Evolutionary conservation across 75 land plant species (phyloP).

Genomic region (Pinus albicaulis): DNA sequence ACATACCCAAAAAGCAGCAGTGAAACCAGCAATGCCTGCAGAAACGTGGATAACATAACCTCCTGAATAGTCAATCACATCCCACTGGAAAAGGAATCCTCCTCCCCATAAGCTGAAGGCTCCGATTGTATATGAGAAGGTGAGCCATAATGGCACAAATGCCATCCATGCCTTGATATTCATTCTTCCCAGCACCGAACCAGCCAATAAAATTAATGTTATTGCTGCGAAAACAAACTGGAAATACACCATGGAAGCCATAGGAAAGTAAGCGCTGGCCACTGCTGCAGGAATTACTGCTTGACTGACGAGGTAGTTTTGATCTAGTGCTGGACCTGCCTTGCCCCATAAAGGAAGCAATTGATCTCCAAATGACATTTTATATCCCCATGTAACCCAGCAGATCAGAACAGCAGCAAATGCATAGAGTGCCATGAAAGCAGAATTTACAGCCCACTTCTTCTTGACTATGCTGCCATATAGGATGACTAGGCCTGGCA

Average conservation of each 20-base stretch:
- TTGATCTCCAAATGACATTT: constrained; percentile 57
- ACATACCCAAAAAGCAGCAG: constrained; percentile 17
- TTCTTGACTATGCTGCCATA: constrained; percentile 62
- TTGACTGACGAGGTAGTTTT: constrained; percentile 18
- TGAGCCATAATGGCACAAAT: constrained; percentile 66
- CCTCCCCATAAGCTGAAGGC: constrained; percentile 44
- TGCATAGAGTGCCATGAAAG: constrained; percentile 67
- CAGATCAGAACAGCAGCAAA: constrained; percentile 56
- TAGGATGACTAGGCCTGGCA: constrained; percentile 61
- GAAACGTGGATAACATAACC: constrained; percentile 38
- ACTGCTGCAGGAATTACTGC: constrained; percentile 17
- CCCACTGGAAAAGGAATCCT: constrained; percentile 34
- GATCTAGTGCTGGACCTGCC: constrained; percentile 39
- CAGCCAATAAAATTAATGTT: constrained; percentile 53
- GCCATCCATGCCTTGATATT: constrained; percentile 67
- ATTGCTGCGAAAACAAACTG: constrained; percentile 66
- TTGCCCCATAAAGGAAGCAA: constrained; percentile 62
- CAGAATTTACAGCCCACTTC: constrained; percentile 64
- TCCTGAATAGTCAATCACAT: constrained; percentile 37
- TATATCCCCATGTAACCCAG: constrained; percentile 60
- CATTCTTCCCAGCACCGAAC: constrained; percentile 63
- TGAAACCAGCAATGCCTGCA: constrained; percentile 13
- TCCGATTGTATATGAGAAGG: constrained; percentile 38
- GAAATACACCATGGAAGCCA: constrained; percentile 38
- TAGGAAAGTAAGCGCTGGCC: constrained; percentile 6